Evolutionary conservation across 306 rosid genomes (phyloP), one percentile per base, ranked within the genome.

Genomic region (Acacia confusa): DNA sequence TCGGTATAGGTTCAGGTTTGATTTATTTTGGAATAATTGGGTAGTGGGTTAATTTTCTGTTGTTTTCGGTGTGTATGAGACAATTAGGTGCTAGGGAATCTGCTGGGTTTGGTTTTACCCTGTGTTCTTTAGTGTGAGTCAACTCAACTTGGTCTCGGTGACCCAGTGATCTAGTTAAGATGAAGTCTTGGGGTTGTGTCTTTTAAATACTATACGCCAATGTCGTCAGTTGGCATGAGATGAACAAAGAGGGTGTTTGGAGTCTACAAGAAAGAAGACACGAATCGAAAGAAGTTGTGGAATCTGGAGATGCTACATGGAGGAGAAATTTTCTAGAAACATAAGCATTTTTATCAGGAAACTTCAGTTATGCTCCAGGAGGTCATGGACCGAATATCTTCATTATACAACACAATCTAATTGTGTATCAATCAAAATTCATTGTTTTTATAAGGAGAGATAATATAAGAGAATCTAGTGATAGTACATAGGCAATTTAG

Each of bases 211-310:
- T 72, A 82, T 47, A 43, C 88, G 93, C 89, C 85, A 82, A 92
- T 90, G 95, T 92, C 98, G 71, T 82, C 95, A 60, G 93, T 87
- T 40, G 95, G 88, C 77, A 94, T 91, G 94, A 86, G 92, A 74
- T 83, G 91, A 77, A 89, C 98, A 1, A 90, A 91, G 22, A 87
- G 94, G 81, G 95, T 89, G 28, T 89, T 94, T 12, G 95, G 95
- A 20, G 87, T 90, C 65, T n/a, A n/a, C n/a, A n/a, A n/a, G n/a
- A n/a, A n/a, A n/a, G n/a, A n/a, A n/a, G n/a, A n/a, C n/a, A n/a
- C n/a, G n/a, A n/a, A n/a, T n/a, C n/a, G n/a, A n/a, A n/a, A n/a
- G n/a, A n/a, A n/a, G n/a, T n/a, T n/a, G n/a, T n/a, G n/a, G n/a
- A n/a, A n/a, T n/a, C n/a, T n/a, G n/a, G n/a, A n/a, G n/a, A n/a